Evolutionary conservation across 2,329 filamentous ascomycete genomes (phyloP), one percentile per base, ranked within the genome.

Genomic region (Alternaria solani): DNA sequence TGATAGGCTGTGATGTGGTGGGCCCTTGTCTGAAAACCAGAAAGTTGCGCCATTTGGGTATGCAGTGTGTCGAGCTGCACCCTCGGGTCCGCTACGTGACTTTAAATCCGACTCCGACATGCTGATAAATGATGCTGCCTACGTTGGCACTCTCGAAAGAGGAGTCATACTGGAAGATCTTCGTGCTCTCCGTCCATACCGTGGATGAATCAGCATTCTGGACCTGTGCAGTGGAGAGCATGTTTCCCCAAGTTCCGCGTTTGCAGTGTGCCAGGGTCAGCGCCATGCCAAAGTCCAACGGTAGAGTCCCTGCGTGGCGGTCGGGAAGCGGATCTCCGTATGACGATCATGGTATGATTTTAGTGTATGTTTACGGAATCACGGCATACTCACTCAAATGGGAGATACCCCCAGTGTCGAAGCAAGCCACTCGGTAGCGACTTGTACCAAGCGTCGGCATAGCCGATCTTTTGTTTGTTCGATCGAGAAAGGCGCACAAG

Each of bases 361-460:
- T n/a, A 42, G 23, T 41, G 18, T 42, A 43, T 16, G 42, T 36
- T 25, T 26, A 36, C 41, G 28, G 48, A 18, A 51, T 39, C 38
- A 23, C 47, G 44, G 59, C 46, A 39, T 48, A 36, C 44, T 55
- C 25, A 39, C 48, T 49, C 20, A 3, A 39, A 56, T 48, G 16
- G 43, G 32, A 26, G 30, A 14, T 36, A 9, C 46, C 42, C 36
- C 42, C 57, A 49, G 23, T 61, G 49, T 53, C 47, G 41, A 58
- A 44, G 57, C 52, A 57, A 59, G 57, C 39, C 54, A 53, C 55
- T 53, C 57, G 42, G 55, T 59, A 61, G 41, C 20, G 34, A 38
- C 18, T 4, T n/a, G 38, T 44, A 30, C 54, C 30, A 51, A 26
- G 28, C 23, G 47, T 58, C 55, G 57, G 55, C 58, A 60, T 56